Evolutionary conservation across 2,329 filamentous ascomycete genomes (phyloP).

Genomic region (Fusarium chuoi): DNA sequence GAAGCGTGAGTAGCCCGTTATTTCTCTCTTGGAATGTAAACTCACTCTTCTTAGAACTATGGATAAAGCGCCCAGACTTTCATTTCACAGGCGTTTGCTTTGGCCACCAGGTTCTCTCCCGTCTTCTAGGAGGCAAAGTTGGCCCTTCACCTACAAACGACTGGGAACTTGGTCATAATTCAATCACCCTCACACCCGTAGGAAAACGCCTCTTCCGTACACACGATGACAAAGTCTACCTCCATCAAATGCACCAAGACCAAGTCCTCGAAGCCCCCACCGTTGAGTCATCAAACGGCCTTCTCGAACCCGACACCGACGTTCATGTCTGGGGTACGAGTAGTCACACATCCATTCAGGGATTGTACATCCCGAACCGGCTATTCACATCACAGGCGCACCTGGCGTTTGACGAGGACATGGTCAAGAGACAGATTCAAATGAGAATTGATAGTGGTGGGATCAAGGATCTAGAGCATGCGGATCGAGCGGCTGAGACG

Average conservation of each 20-base stretch:
- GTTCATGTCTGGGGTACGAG: constrained; percentile 71
- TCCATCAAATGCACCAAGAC: constrained; percentile 86
- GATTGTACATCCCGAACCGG: constrained; percentile 73
- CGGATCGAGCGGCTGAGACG: constrained; percentile 69
- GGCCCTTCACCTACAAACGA: constrained; percentile 69
- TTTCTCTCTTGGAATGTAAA: not conserved
- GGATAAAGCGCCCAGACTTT: constrained; percentile 61
- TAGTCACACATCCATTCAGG: constrained; percentile 74
- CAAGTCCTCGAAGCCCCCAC: constrained; percentile 71
- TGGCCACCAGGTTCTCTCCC: constrained; percentile 81
- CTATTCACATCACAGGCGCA: constrained; percentile 83
- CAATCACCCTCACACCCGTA: constrained; percentile 70
- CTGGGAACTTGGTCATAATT: constrained; percentile 79
- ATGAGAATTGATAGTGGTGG: constrained; percentile 67
- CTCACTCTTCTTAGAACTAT: constrained; percentile 53
- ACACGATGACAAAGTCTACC: constrained; percentile 58
- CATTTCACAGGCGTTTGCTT: constrained; percentile 81
- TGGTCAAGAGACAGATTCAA: constrained; percentile 72
- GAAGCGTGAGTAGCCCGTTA: constrained; percentile 46
- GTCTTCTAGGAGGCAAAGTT: constrained; percentile 76
- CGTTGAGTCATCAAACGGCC: constrained; percentile 54
- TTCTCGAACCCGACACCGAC: constrained; percentile 53
- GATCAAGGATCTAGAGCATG: constrained; percentile 71
- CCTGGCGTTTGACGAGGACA: constrained; percentile 77
- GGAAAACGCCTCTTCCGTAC: constrained; percentile 76